Evolutionary conservation across 1,139 yeast species (phyloP).

Genomic region (Dujonia santamariae): DNA sequence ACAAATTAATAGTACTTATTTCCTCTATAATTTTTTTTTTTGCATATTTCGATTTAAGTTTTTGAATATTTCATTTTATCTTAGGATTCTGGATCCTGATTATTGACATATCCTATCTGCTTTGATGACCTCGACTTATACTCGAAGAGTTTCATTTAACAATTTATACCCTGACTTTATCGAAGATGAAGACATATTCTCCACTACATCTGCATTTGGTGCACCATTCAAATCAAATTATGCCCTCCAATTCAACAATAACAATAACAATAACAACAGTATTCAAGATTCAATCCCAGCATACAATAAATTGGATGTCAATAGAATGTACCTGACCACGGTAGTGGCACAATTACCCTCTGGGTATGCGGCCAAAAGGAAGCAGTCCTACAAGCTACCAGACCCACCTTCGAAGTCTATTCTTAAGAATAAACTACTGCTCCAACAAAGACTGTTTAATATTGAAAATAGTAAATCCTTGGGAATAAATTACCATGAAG

Average conservation of each 20-base stretch:
- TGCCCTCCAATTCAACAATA: constrained; percentile 2
- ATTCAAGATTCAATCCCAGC: constrained; percentile 7
- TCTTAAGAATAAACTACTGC: constrained; percentile 35
- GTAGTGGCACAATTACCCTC: constrained; percentile 5
- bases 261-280: neutral
- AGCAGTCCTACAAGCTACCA: constrained; percentile 16
- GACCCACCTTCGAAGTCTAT: constrained; percentile 40
- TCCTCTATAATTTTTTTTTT: neutral
- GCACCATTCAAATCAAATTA: constrained; percentile 6
- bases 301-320: constrained; percentile 12
- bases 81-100: no score
- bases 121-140: constrained; percentile 14
- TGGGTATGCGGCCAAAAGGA: constrained; percentile 4
- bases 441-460: constrained; percentile 27
- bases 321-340: constrained; percentile 6
- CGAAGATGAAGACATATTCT: constrained; percentile 9
- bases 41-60: no score
- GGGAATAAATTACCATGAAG: constrained; percentile 22
- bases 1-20: no score
- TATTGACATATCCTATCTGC: neutral
- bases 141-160: constrained; percentile 45
- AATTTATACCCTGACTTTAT: constrained; percentile 32
- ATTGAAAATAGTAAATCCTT: constrained; percentile 12
- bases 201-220: no score
- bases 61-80: no score